A percentile compares a stretch with the other conserved stretches of the same genome.
Evolutionary conservation across 2,329 filamentous ascomycete species (phyloP).

Genomic region (Helotiales sp.): DNA sequence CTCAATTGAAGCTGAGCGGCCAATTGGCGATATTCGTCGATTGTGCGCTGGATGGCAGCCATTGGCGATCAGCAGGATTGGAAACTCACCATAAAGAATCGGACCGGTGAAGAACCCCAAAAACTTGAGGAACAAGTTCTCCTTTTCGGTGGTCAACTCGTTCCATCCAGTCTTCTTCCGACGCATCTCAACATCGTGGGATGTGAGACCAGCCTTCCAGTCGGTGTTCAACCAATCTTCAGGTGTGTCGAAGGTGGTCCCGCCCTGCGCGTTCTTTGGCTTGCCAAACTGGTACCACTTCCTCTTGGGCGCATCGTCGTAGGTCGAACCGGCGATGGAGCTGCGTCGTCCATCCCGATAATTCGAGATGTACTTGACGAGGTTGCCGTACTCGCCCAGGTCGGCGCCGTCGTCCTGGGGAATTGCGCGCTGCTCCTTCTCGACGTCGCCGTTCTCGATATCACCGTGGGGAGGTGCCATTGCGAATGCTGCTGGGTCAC

Average conservation of each 20-base stretch:
- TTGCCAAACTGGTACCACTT: slow-evolving; percentile 60
- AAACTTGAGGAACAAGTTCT: slow-evolving; percentile 75
- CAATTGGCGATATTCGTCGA: not conserved
- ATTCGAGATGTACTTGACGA: slow-evolving; percentile 67
- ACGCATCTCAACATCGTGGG: slow-evolving; percentile 59
- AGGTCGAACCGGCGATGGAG: slow-evolving; percentile 43
- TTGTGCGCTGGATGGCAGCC: not conserved
- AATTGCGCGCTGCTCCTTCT: slow-evolving; percentile 19
- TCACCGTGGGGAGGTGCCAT: slow-evolving; percentile 26
- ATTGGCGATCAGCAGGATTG: not conserved
- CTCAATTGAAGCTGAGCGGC: too few species aligned
- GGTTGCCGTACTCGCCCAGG: slow-evolving; percentile 62
- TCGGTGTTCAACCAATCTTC: slow-evolving; percentile 71
- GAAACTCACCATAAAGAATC: slow-evolving; percentile 69
- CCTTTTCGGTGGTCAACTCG: slow-evolving; percentile 72
- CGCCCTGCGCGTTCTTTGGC: slow-evolving; percentile 39
- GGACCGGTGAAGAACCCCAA: slow-evolving; percentile 74
- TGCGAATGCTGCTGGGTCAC: slow-evolving; percentile 14
- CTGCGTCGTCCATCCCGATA: slow-evolving; percentile 60
- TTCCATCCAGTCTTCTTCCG: slow-evolving; percentile 69
- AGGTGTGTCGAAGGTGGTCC: slow-evolving; percentile 43
- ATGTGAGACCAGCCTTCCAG: slow-evolving; percentile 62
- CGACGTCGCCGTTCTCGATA: slow-evolving; percentile 27
- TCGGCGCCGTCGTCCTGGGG: slow-evolving; percentile 25
- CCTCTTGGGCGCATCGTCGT: slow-evolving; percentile 40